Evolutionary conservation across 1,284 basidiomycete species (phyloP), one percentile per base, ranked within the genome.

Genomic region (Ustilago shanxiensis): DNA sequence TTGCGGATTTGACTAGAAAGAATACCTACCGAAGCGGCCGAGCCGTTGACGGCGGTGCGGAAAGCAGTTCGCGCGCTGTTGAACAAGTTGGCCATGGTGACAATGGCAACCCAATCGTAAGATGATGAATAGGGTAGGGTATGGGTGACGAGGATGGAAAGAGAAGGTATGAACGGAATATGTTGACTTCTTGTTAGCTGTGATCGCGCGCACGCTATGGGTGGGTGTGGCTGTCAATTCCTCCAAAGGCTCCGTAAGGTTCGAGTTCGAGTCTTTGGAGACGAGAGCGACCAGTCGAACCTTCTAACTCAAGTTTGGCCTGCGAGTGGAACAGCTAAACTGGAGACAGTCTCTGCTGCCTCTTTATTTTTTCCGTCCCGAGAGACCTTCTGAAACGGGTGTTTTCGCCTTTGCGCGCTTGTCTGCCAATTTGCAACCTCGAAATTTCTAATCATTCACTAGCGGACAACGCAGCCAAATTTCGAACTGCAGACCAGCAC

Each of bases 21-120:
- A 35, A 69, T 66, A 77, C 74, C 69, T 77, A 77, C 74, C 69
- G 74, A 77, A 55, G 69, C 74, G 41, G 74, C 66, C 60, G 74
- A 66, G 66, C 74, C 74, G 58, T 73, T 77, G 60, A 67, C 65
- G 66, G 70, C 70, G 59, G 70, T 67, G 53, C 75, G 71, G 67
- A 77, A 70, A n/a, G 75, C 75, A 31, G 66, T 65, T 55, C 75
- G 66, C 52, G 75, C 75, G 53, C 66, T 70, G 75, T 73, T 77
- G 75, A 77, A 68, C 71, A 77, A 65, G 71, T 67, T 73, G 61
- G 75, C 71, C 75, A 77, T 77, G 28, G 35, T 67, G 59, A 60
- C 18, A 11, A 58, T 67, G 70, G 62, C 66, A 39, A 62, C 24
- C 49, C 60, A 55, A 53, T 66, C 51, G 56, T 10, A 20, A 35